Evolutionary conservation across 371 early-diverging fungal genomes (phyloP), one percentile per base, ranked within the genome.

Genomic region (Actinomortierella ambigua): DNA sequence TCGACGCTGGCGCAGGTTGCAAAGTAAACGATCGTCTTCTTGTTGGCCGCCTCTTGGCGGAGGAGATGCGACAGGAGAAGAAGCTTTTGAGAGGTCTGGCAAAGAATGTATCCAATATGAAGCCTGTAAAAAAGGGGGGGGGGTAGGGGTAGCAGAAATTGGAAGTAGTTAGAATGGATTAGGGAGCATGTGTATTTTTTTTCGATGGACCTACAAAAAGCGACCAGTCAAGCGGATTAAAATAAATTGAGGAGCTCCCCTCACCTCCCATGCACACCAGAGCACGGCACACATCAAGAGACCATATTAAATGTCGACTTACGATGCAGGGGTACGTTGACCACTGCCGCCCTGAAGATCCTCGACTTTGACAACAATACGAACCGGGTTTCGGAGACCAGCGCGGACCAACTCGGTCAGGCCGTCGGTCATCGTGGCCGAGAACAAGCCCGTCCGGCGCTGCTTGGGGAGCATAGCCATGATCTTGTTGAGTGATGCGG

Each of bases 371-470:
- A 93, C 93, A 15, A 86, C 87, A 47, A 98, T 88, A 40, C 88
- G 84, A 0, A 93, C 95, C 0, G 98, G 98, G 61, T 97, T 96
- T 52, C 97, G 86, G 48, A 98, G 83, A 20, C 98, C 98, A 2
- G 94, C 90, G 24, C 90, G 82, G 1, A 93, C 90, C 9, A 99
- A 79, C 61, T 94, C 88, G 17, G 83, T 78, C 46, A 98, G 77
- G 0, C 93, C 95, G 54, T 98, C 97, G 27, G 93, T 93, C 92
- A 98, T 92, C 8, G 99, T 99, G 0, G 99, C 99, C 1, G 97
- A 98, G 69, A 98, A 99, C 26, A 99, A 80, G 15, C 98, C 95
- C 0, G 97, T 99, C 48, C 98, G 90, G 20, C 97, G 89, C 77
- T 99, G 96, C 60, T 94, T 95, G 5, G 97, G 97, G 22, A 99